Evolutionary conservation across 2,329 filamentous ascomycete species (phyloP), one percentile per base, ranked within the genome.

Genomic region (Claviceps digitariae): DNA sequence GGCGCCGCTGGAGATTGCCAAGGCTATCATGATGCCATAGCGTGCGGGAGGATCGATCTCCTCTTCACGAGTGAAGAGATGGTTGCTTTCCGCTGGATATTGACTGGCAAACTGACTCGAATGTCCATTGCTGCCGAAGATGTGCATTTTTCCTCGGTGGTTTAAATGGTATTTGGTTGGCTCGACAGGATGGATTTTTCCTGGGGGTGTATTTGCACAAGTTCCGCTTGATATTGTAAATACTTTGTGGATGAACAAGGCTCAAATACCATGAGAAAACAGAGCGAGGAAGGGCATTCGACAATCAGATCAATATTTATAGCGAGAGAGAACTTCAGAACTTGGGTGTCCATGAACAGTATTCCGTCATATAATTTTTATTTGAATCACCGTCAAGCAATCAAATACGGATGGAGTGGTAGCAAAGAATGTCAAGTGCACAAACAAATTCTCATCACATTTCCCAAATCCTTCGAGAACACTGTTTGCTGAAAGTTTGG

Each of bases 1-100:
- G 20, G 54, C 54, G 21, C 54, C 54, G 46, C 54, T 56, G 40
- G 45, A 56, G 12, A 56, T 52, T 43, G 54, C 52, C 43, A 54
- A 34, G 23, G 54, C 52, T 27, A 54, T 52, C 49, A 56, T 56
- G 49, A 56, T 54, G 46, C 52, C 49, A 40, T 54, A 56, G 29
- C 54, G 52, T 25, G 52, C 34, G 8, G 45, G 27, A 43, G 54
- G 49, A 21, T 41, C 50, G 13, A 56, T 48, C 9, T 56, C 52
- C 15, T 50, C 31, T n/a, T 56, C 52, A 5, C 54, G 54, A n/a
- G 45, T 13, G 23, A 52, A 54, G 27, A 52, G 23, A 43, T 54
- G 48, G 21, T 36, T 20, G 17, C 38, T 15, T 25, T 34, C 41
- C 8, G 53, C 13, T 4, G 43, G 13, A 21, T 44, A 20, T 21